Base-by-base conservation (phyloP, 2,329 filamentous ascomycete genomes). In the Microcyclosporella mali region DNA sequence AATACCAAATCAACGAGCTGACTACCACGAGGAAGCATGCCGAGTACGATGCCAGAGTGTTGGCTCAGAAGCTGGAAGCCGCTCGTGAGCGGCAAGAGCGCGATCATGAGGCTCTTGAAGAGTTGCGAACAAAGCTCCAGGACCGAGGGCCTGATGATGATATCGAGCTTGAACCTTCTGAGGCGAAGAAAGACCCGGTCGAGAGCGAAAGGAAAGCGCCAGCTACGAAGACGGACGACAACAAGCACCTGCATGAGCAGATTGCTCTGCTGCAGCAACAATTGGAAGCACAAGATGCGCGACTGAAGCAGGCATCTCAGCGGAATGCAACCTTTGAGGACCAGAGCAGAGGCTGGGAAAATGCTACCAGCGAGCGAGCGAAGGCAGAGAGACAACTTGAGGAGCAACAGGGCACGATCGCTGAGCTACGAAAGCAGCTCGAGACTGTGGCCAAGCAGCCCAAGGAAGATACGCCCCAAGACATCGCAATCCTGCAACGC, bases 401-500 rank as follows among this genome's bases (percentile, higher is more conserved):
- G 30, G 55, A 59, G 34, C 52, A 53, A 12, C 58, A 61, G 17
- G 43, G 43, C 14, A 57, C 51, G 3, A 60, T 62, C 16, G 51
- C 46, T 3, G 50, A 55, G 16, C 47, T 63, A 15, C 50, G 58
- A n/a, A 48, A 52, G n/a, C 45, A 62, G 37, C 40, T 60, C 15
- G 61, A 62, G 37, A 51, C n/a, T 35, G 45, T 43, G 9, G 40
- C 47, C 27, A 54, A 50, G 43, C 43, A 40, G 29, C 46, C 44
- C n/a, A 49, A 45, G 14, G 41, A 53, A 34, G 34, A 45, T 8
- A 34, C 45, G 1, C 46, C 59, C 17, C 55, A 63, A 41, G 70
- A 74, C 55, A 76, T 85, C 58, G 78, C 79, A 52, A 85, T 82
- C 55, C 75, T 94, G 46, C 77, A 84, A 62, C 78, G 84, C 55